These are phyloP conservation scores for Ophiosphaerella herpotricha DNA, from an alignment of 2,329 filamentous ascomycete species.

Conservation along the genomic window DNA sequence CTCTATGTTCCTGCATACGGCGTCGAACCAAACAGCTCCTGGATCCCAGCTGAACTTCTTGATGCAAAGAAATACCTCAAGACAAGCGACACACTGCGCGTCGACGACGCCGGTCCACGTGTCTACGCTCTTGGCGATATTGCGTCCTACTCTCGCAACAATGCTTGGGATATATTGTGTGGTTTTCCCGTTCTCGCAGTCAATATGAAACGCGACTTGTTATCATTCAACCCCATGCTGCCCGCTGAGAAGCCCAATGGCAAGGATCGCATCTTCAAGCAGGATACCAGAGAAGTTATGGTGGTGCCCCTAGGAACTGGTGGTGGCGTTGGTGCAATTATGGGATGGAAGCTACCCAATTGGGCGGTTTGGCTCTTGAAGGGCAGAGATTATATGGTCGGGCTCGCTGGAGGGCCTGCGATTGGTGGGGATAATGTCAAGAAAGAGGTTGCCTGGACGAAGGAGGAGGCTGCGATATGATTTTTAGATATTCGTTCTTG, in stretches of 20 bases:
- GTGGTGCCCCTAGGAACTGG: slow-evolving; percentile 39
- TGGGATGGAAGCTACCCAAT: slow-evolving; percentile 47
- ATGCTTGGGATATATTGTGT: slow-evolving; percentile 47
- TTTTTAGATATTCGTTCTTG: neutral
- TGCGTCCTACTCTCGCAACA: slow-evolving; percentile 49
- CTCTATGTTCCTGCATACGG: slow-evolving; percentile 60
- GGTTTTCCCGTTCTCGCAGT: slow-evolving; percentile 48
- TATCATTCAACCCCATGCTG: slow-evolving; percentile 28
- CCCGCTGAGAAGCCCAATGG: slow-evolving; percentile 30
- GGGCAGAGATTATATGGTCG: slow-evolving; percentile 47
- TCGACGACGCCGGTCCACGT: slow-evolving; percentile 50
- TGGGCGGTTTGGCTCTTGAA: slow-evolving; percentile 49
- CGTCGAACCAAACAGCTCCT: slow-evolving; percentile 57
- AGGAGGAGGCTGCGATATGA: slow-evolving; percentile 28
- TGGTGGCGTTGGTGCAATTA: slow-evolving; percentile 42
- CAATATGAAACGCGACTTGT: slow-evolving; percentile 55
- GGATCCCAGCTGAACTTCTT: slow-evolving; percentile 55
- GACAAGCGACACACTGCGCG: slow-evolving; percentile 53
- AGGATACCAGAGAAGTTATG: slow-evolving; percentile 28
- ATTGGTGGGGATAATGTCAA: slow-evolving; percentile 19
- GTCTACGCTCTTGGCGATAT: slow-evolving; percentile 58
- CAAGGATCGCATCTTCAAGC: slow-evolving; percentile 29
- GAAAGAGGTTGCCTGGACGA: slow-evolving; percentile 34
- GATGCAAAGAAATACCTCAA: slow-evolving; percentile 54
- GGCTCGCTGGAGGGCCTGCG: slow-evolving; percentile 17